A percentile compares a stretch with the other conserved stretches of the same genome.
These are phyloP conservation scores for Vigna reflexopilosa DNA, from an alignment of 306 rosid genomes.

Conservation along the genomic window DNA sequence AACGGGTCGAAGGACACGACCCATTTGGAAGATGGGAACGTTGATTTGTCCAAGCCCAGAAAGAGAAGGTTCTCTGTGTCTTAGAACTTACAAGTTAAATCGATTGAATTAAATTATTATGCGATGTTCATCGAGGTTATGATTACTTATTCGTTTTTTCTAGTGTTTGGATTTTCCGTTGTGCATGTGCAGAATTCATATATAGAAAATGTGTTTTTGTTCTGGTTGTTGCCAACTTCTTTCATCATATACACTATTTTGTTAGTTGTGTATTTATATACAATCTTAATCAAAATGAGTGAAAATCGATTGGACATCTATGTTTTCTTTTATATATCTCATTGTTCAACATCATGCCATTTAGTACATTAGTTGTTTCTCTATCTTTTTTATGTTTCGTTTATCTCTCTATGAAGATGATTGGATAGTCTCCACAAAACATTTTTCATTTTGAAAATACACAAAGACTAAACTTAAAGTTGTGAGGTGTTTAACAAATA, in stretches of 20 bases:
- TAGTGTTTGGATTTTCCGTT: neutral
- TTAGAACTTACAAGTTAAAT: neutral
- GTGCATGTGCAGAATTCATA: neutral
- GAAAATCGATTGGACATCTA: too few species aligned
- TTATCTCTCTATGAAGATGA: too few species aligned
- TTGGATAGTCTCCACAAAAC: too few species aligned
- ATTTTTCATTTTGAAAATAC: too few species aligned
- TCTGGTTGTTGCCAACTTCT: neutral
- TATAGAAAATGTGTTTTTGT: neutral
- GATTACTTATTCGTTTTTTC: neutral
- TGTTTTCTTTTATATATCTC: too few species aligned
- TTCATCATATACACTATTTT: neutral
- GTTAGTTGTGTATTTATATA: too few species aligned
- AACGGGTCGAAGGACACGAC: constrained; percentile 78
- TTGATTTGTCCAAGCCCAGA: constrained; percentile 76
- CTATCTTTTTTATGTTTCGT: too few species aligned
- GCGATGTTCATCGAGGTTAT: neutral
- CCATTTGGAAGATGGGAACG: constrained; percentile 57
- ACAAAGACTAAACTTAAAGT: too few species aligned
- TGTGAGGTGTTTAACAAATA: too few species aligned
- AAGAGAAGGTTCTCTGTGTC: constrained; percentile 92
- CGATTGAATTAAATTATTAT: neutral
- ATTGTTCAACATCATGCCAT: too few species aligned
- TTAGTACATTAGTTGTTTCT: too few species aligned
- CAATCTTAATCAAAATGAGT: too few species aligned